Percentiles rank a stretch among this genome's conserved stretches.
Evolutionary conservation across 2,329 filamentous ascomycete species (phyloP).

Genomic region (Zalaria sp.): DNA sequence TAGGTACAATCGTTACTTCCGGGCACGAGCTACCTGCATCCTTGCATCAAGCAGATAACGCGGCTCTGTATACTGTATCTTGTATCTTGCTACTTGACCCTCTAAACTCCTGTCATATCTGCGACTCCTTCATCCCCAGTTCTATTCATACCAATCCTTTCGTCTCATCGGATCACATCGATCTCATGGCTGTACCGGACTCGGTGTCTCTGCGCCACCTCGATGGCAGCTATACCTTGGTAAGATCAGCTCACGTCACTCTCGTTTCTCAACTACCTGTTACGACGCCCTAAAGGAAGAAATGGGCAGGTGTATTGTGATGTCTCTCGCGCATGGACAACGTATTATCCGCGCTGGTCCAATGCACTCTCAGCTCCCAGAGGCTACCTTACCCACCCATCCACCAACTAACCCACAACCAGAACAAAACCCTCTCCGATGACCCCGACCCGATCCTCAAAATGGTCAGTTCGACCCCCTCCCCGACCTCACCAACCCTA

Average conservation of each 20-base stretch:
- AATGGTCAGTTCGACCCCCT: conserved; percentile 28
- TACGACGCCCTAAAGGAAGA: too few relatives aligned
- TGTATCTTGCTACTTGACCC: too few relatives aligned
- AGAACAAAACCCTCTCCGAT: conserved; percentile 68
- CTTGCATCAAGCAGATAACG: too few relatives aligned
- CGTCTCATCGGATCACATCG: too few relatives aligned
- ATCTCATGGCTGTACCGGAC: neutral
- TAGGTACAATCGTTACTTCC: too few relatives aligned
- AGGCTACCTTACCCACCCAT: neutral
- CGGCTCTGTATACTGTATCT: too few relatives aligned
- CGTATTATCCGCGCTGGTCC: neutral
- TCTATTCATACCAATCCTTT: too few relatives aligned
- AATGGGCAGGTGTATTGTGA: too few relatives aligned
- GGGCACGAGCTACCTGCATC: too few relatives aligned
- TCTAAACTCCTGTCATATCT: too few relatives aligned
- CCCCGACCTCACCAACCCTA: neutral
- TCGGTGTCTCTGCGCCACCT: neutral
- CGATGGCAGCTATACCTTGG: neutral
- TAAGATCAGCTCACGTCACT: neutral
- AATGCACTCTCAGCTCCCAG: neutral
- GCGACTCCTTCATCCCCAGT: too few relatives aligned
- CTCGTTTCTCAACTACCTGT: too few relatives aligned
- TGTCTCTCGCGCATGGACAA: neutral
- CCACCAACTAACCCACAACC: conserved; percentile 1
- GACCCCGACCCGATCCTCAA: conserved; percentile 52